A percentile compares a stretch with the other conserved stretches of the same genome.
These are phyloP conservation scores for Tuber umbilicatum DNA, from an alignment of 495 filamentous ascomycete genomes.

Conservation along the genomic window DNA sequence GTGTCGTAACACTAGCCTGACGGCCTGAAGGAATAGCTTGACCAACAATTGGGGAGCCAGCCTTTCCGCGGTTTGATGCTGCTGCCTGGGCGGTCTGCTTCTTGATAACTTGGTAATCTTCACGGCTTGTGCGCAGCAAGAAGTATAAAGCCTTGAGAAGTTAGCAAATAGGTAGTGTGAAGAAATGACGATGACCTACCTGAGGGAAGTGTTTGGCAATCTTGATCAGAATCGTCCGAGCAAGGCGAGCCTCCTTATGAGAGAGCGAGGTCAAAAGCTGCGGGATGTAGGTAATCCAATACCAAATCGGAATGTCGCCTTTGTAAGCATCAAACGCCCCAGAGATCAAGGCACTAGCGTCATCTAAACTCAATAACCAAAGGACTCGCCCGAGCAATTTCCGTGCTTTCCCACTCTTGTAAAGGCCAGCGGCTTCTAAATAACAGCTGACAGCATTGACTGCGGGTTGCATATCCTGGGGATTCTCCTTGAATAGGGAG, in stretches of 20 bases:
- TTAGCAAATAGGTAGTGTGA: slow-evolving; percentile 18
- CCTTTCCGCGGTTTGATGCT: slow-evolving; percentile 32
- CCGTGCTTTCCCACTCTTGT: slow-evolving; percentile 92
- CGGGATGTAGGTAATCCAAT: slow-evolving; percentile 98
- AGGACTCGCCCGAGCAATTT: slow-evolving; percentile 91
- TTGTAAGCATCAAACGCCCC: slow-evolving; percentile 86
- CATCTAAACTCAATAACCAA: slow-evolving; percentile 92
- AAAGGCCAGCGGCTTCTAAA: slow-evolving; percentile 87
- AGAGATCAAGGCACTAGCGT: slow-evolving; percentile 70
- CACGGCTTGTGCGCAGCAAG: slow-evolving; percentile 82
- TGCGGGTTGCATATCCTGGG: slow-evolving; percentile 67
- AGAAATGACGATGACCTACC: slow-evolving; percentile 25
- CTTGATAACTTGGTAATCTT: slow-evolving; percentile 89
- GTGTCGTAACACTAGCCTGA: slow-evolving; percentile 42
- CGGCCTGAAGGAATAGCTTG: slow-evolving; percentile 41
- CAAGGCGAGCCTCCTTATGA: slow-evolving; percentile 80
- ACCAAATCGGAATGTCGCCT: slow-evolving; percentile 93
- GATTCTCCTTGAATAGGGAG: slow-evolving; percentile 82
- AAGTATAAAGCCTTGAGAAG: slow-evolving; percentile 67
- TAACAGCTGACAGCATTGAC: slow-evolving; percentile 93
- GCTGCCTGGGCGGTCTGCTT: slow-evolving; percentile 49
- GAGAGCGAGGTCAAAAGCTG: slow-evolving; percentile 84
- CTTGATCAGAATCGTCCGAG: slow-evolving; percentile 74
- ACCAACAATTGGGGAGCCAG: slow-evolving; percentile 35
- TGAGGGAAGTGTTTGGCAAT: slow-evolving; percentile 94